Evolutionary conservation across 2,329 filamentous ascomycete genomes (phyloP).

Genomic region (Curvularia eragrostidis): DNA sequence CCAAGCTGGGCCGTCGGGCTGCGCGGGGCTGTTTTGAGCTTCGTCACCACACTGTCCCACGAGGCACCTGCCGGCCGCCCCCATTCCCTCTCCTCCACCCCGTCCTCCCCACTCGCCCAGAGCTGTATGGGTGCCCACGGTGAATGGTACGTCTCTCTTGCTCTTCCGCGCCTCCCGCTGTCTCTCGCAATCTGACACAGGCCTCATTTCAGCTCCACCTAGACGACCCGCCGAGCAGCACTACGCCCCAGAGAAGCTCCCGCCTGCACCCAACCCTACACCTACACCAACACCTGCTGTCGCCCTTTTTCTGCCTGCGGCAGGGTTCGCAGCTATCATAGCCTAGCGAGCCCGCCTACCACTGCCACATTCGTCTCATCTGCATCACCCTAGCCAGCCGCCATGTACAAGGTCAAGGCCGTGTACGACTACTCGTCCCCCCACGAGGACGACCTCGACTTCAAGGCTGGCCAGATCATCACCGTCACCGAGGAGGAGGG

Average conservation of each 20-base stretch:
- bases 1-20: conserved; percentile 20
- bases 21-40: conserved; percentile 29
- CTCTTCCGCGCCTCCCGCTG: conserved; percentile 20
- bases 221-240: conserved; percentile 22
- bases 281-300: conserved; percentile 1
- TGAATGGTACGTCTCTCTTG: conserved; percentile 9
- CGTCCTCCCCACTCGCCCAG: conserved; percentile 17
- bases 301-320: conserved; percentile 11
- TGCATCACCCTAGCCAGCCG: conserved; percentile 7
- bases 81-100: conserved; percentile 16
- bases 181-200: conserved; percentile 21
- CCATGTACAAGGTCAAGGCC: conserved; percentile 88
- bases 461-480: conserved; percentile 84
- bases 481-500: conserved; percentile 93
- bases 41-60: conserved; percentile 26
- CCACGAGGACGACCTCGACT: conserved; percentile 94
- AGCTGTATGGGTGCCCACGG: conserved; percentile 21
- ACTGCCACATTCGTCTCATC: conserved; percentile 5
- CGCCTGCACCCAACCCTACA: background rate
- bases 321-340: conserved; percentile 23
- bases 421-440: conserved; percentile 91
- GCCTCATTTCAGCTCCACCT: conserved; percentile 24
- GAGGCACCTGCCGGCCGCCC: conserved; percentile 20
- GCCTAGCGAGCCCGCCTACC: conserved; percentile 8
- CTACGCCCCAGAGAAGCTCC: conserved; percentile 7